Conservation (phyloP, 2,329 filamentous ascomycete genomes). For the Fusarium sp. region DNA sequence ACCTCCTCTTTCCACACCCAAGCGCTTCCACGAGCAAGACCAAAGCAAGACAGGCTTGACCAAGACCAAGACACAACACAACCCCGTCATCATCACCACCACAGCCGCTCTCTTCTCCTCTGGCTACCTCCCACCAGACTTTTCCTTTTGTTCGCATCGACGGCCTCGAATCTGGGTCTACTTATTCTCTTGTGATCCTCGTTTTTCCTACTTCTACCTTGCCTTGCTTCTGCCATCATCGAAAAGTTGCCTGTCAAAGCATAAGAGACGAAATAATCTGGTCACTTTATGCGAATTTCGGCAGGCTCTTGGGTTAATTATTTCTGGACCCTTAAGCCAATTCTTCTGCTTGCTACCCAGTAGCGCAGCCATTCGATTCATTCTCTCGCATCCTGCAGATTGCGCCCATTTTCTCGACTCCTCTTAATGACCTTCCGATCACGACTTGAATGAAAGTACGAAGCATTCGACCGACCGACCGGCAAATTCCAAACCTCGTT, state of each 20-base stretch:
- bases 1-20: conserved; percentile 39
- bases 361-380: conserved; percentile 20
- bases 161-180: neutral
- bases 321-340: neutral
- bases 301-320: neutral
- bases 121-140: conserved; percentile 20
- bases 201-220: conserved; percentile 27
- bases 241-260: neutral
- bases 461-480: conserved; percentile 20
- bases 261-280: neutral
- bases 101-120: conserved; percentile 28
- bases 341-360: neutral
- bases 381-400: conserved; percentile 27
- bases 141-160: conserved; percentile 20
- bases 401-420: conserved; percentile 29
- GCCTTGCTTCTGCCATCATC: conserved; percentile 21
- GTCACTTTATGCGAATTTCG: neutral
- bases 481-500: conserved; percentile 18
- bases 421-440: conserved; percentile 10
- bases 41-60: conserved; percentile 14
- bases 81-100: conserved; percentile 36
- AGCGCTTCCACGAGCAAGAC: conserved; percentile 35
- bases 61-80: conserved; percentile 35
- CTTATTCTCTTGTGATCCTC: conserved; percentile 29
- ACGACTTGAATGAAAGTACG: conserved; percentile 37